These are phyloP conservation scores for Dactylellina drechsleri DNA, from an alignment of 2,329 filamentous ascomycete species.

Conservation along the genomic window DNA sequence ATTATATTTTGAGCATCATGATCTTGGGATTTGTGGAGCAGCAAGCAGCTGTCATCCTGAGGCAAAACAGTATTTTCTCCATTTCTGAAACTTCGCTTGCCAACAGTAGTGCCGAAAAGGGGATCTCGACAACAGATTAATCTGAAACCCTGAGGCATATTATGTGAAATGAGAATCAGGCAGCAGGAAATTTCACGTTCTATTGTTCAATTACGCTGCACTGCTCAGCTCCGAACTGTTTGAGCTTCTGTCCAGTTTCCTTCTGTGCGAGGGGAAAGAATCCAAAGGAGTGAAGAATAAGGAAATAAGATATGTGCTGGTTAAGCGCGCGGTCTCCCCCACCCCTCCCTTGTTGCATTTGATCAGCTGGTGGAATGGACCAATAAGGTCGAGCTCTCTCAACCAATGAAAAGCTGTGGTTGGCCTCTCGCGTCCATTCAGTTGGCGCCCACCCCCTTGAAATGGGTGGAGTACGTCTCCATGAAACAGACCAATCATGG, in stretches of 20 bases:
- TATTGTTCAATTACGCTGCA: no score
- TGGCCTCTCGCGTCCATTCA: conserved; percentile 51
- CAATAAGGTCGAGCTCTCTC: conserved; percentile 34
- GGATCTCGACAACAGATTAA: conserved; percentile 39
- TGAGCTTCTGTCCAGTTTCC: conserved; percentile 6
- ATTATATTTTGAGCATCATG: neutral
- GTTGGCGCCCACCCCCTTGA: conserved; percentile 55
- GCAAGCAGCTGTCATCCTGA: conserved; percentile 18
- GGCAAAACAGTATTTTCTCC: conserved; percentile 5
- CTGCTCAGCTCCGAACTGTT: conserved; percentile 22
- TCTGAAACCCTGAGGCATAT: conserved; percentile 49
- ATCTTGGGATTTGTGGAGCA: neutral
- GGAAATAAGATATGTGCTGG: conserved; percentile 26
- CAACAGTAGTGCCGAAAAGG: conserved; percentile 29
- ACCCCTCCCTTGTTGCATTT: conserved; percentile 49
- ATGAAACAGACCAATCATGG: conserved; percentile 50
- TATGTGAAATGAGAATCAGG: conserved; percentile 52
- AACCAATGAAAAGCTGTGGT: conserved; percentile 38
- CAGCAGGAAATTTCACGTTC: conserved; percentile 24
- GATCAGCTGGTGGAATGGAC: conserved; percentile 49
- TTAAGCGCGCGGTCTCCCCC: conserved; percentile 54
- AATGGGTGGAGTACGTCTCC: conserved; percentile 44
- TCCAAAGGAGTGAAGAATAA: conserved; percentile 22
- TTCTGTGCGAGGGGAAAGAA: conserved; percentile 4
- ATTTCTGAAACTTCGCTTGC: conserved; percentile 29